Evolutionary conservation across 2,329 filamentous ascomycete species (phyloP).

Genomic region (Aureobasidium sp.): DNA sequence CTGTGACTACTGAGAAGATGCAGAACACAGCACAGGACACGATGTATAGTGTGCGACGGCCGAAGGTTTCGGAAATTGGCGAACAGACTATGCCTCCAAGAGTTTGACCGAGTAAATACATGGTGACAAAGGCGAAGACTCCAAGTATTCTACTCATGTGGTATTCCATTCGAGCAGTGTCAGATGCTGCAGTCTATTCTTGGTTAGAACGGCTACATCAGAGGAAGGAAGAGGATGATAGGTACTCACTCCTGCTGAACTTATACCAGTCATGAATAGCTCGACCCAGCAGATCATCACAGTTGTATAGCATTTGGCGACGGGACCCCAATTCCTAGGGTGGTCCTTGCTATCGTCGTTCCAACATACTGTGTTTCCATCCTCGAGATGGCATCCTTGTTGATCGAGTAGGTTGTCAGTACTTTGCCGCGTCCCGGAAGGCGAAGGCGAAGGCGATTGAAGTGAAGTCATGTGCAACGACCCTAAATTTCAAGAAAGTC

Average conservation of each 20-base stretch:
- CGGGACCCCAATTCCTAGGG: constrained; percentile 16
- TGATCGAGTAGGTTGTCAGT: constrained; percentile 4
- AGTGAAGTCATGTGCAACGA: neutral
- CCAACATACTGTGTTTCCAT: constrained; percentile 16
- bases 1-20: constrained; percentile 30
- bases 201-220: neutral
- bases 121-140: constrained; percentile 18
- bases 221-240: neutral
- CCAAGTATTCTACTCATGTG: constrained; percentile 16
- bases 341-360: constrained; percentile 16
- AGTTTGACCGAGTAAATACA: constrained; percentile 31
- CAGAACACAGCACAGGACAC: constrained; percentile 25
- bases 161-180: constrained; percentile 16
- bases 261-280: constrained; percentile 19
- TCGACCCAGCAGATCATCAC: constrained; percentile 17
- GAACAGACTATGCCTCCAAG: constrained; percentile 31
- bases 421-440: neutral
- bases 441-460: neutral
- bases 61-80: constrained; percentile 32
- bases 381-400: constrained; percentile 16
- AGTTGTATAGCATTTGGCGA: constrained; percentile 16
- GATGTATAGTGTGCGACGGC: constrained; percentile 29
- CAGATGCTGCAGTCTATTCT: constrained; percentile 16
- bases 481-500: neutral
- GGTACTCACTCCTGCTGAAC: constrained; percentile 17